Base-by-base conservation (phyloP, 2,329 filamentous ascomycete species). In the Lecanoromycetidae sp. region DNA sequence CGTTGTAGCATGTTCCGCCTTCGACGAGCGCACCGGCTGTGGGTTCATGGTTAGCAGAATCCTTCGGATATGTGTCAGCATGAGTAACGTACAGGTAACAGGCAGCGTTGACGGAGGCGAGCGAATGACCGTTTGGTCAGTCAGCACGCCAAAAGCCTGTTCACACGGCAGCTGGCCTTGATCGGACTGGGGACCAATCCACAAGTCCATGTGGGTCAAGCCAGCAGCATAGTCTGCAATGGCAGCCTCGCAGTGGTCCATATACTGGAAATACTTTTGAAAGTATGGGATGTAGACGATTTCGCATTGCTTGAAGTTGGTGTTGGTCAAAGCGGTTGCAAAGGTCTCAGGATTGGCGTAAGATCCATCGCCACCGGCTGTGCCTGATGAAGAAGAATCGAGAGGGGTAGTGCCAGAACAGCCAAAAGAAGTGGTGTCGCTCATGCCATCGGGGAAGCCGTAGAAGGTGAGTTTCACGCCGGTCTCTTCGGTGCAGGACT, bases 231-330 rank as follows among this genome's bases (percentile, higher is more conserved):
- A 25, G 6, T 36, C 25, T 33, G 33, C 48, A 50, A 17, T 38
- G 23, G n/a, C n/a, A n/a, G n/a, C n/a, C 22, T 43, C 23, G 38
- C 48, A 50, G 12, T 46, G 42, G 32, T 50, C 48, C 22, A 30
- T 46, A 19, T 46, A 50, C 17, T 35, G 42, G 43, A 50, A 50
- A 17, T 50, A 46, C 27, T 50, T 50, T 9, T 46, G 36, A n/a
- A 50, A 22, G 13, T 42, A 40, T 12, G 48, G 48, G 13, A 50
- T 38, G 26, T 50, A 50, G 12, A 50, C 19, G n/a, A 46, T 50
- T n/a, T 50, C 48, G 20, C 48, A 50, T 17, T 40, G 20, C 8
- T 29, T 40, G 19, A 50, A 50, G 17, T 27, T 32, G 26, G 36
- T 35, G 38, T 50, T 46, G 32, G 26, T 39, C 19, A 46, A 22